These are phyloP conservation scores for Hyphopichia khmerensis DNA, from an alignment of 1,139 yeast genomes.

Conservation along the genomic window DNA sequence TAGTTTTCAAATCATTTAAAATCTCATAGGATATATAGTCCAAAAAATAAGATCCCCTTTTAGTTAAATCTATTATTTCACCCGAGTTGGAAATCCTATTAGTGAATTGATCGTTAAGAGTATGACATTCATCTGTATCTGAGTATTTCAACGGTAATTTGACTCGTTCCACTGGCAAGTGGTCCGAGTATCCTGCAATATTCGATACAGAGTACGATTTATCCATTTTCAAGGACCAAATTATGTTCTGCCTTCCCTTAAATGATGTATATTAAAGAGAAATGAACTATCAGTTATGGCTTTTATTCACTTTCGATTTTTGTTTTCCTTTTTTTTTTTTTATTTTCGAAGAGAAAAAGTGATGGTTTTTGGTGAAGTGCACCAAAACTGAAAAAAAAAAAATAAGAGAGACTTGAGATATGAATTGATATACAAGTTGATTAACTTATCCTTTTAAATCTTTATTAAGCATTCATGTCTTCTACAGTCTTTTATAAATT, in stretches of 20 bases:
- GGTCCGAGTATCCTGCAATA: slow-evolving; percentile 25
- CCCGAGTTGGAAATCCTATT: slow-evolving; percentile 22
- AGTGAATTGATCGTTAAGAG: slow-evolving; percentile 23
- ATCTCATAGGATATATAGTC: slow-evolving; percentile 27
- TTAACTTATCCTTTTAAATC: no score
- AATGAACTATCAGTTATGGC: no score
- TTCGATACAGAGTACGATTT: slow-evolving; percentile 19
- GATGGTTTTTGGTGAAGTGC: not conserved
- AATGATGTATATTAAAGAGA: no score
- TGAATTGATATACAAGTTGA: no score
- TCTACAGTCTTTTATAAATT: slow-evolving; percentile 88
- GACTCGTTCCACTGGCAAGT: slow-evolving; percentile 19
- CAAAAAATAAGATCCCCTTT: slow-evolving; percentile 15
- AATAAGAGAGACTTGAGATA: not conserved
- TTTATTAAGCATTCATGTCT: no score
- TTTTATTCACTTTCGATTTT: no score
- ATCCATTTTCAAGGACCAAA: slow-evolving; percentile 13
- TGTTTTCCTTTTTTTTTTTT: not conserved
- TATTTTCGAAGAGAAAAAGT: not conserved
- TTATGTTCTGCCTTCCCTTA: no score
- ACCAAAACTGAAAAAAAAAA: not conserved
- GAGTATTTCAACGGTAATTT: slow-evolving; percentile 35
- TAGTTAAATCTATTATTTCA: slow-evolving; percentile 19
- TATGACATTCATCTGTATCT: not conserved
- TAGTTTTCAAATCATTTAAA: slow-evolving; percentile 27